phyloP scores from a whole-genome alignment of 192 early-diverging fungal species.

The Rhizophagus clarus region DNA sequence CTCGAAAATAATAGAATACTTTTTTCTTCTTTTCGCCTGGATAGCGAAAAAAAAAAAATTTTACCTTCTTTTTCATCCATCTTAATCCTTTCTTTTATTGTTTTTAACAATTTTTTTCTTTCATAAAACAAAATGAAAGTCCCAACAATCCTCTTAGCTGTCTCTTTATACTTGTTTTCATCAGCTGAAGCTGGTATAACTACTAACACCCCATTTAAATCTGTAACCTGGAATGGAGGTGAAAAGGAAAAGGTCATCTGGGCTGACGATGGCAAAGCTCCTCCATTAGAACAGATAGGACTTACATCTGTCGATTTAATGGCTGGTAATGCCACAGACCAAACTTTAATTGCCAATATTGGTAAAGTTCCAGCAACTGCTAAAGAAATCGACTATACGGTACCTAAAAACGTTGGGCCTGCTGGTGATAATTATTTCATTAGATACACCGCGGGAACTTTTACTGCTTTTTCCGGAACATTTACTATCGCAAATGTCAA shows the following conservation, averaged over 20 bases:
- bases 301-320: neutral
- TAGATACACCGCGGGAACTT: neutral
- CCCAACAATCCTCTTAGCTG: neutral
- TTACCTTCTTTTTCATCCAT: too few relatives aligned
- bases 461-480: neutral
- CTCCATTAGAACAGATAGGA: neutral
- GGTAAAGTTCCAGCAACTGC: neutral
- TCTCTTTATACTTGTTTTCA: neutral
- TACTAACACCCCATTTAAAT: neutral
- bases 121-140: constrained; percentile 5
- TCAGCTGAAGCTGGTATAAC: neutral
- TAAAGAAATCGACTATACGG: neutral
- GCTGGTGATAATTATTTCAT: neutral
- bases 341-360: neutral
- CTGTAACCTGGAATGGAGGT: neutral
- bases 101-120: too few relatives aligned
- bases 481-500: neutral
- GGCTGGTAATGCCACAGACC: neutral
- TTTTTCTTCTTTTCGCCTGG: too few relatives aligned
- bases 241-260: neutral
- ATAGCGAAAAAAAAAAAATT: too few relatives aligned
- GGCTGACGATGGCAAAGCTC: neutral
- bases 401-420: neutral
- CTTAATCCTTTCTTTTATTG: too few relatives aligned
- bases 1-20: too few relatives aligned